phyloP scores from a whole-genome alignment of 202 grass and related monocot species.

The Elaeis oleifera region DNA sequence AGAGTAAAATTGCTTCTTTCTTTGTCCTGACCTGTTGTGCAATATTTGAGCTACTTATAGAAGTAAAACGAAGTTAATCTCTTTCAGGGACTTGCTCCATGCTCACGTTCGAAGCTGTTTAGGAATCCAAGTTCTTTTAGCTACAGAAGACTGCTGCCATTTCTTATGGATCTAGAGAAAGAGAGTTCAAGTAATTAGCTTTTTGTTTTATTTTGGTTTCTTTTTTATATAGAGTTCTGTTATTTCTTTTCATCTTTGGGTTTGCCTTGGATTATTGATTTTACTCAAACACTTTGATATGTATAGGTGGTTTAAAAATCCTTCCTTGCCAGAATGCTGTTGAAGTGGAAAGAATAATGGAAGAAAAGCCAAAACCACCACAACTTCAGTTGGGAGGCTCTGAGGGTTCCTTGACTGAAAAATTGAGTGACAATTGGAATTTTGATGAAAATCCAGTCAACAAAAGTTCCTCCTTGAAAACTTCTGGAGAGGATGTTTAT shows the following conservation, averaged over 20 bases:
- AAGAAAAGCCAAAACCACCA: constrained; percentile 15
- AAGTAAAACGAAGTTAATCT: not conserved
- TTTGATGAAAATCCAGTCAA: constrained; percentile 4
- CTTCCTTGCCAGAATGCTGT: constrained; percentile 24
- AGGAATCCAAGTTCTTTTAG: constrained; percentile 52
- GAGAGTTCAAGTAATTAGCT: constrained; percentile 7
- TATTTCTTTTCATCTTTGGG: no score
- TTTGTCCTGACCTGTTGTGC: no score
- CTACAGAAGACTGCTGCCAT: constrained; percentile 91
- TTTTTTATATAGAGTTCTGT: not conserved
- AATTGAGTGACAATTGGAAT: constrained; percentile 22
- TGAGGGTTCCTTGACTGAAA: constrained; percentile 4
- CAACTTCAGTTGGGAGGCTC: not conserved
- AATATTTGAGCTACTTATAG: no score
- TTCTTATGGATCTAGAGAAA: constrained; percentile 66
- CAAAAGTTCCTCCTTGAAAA: constrained; percentile 14
- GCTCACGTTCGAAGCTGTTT: constrained; percentile 44
- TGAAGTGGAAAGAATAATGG: constrained; percentile 22
- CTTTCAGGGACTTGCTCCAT: constrained; percentile 39
- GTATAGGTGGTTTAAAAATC: constrained; percentile 18
- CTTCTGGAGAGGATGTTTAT: constrained; percentile 19
- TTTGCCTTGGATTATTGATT: not conserved
- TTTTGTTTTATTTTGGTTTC: not conserved
- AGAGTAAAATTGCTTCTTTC: no score
- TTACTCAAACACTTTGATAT: constrained; percentile 27